Base-by-base conservation (phyloP, 768 basidiomycete species). In the Pleurotus sapidus region DNA sequence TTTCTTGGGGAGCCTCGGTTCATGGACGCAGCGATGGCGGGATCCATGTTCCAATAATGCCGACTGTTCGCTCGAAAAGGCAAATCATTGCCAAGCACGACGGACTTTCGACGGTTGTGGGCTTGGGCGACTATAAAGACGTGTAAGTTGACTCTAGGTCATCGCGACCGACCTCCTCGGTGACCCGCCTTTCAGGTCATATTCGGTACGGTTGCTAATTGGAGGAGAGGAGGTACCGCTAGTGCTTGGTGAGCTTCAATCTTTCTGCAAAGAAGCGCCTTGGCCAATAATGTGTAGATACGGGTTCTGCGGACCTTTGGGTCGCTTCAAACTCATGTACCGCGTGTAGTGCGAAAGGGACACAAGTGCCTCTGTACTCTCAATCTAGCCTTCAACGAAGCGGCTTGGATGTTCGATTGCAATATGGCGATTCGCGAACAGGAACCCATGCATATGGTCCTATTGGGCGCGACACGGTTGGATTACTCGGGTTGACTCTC, bases 301-400 rank as follows among this genome's bases (percentile, higher is more conserved):
- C 88, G 1, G 89, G 89, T 45, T 91, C 89, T 2, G 84, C 89
- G 4, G 89, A 92, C 64, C 67, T 91, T 4, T 92, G 90, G 90
- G 78, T 87, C 8, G 68, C 86, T 24, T 87, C 87, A 0, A 78
- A 84, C 49, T 70, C 77, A 0, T 91, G 87, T 65, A 69, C 68
- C 8, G 60, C 63, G n/a, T 79, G 75, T 57, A 77, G 77, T 50
- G 58, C 70, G 3, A 65, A 63, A 25, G 67, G 63, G 2, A 67
- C 78, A 2, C 15, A 23, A 12, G 18, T 24, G 9, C 72, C 79
- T 4, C 66, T 83, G 23, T 89, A 87, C 63, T 76, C 81, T 1
- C 80, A 80, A 63, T 56, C 72, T 7, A 72, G 65, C 5, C 83
- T 90, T 68, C 69, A 77, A 17, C 72, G 78, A 20, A 66, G 77